phyloP scores from a whole-genome alignment of 805 yeast genomes.

The Yamadazyma insecticola region DNA sequence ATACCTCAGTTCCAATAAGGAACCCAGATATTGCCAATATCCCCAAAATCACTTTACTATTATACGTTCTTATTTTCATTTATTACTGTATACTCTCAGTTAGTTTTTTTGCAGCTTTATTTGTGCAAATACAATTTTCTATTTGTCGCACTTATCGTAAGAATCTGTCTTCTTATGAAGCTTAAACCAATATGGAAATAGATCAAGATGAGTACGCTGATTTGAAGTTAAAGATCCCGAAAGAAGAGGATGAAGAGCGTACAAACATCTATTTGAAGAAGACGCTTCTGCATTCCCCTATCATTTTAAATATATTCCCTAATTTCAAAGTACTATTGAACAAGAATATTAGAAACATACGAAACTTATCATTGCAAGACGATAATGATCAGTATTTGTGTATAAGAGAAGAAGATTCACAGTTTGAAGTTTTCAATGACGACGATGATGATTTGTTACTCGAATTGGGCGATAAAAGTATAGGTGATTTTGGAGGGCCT shows the following conservation, averaged over 20 bases:
- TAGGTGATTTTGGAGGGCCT: too few species aligned
- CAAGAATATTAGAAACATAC: constrained; percentile 31
- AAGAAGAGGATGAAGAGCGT: constrained; percentile 2
- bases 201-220: constrained; percentile 9
- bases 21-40: constrained; percentile 23
- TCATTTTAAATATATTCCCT: constrained; percentile 28
- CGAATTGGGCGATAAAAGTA: too few species aligned
- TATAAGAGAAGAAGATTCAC: constrained; percentile 33
- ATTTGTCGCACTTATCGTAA: not conserved
- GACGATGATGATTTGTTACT: too few species aligned
- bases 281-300: constrained; percentile 39
- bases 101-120: constrained; percentile 1
- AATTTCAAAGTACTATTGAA: constrained; percentile 25
- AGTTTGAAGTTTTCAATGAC: constrained; percentile 32
- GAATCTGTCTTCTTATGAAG: not conserved
- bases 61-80: constrained; percentile 14
- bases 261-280: constrained; percentile 20
- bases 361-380: constrained; percentile 31
- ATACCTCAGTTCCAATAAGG: constrained; percentile 24
- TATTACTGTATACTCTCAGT: too few species aligned
- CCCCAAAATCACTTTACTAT: constrained; percentile 12
- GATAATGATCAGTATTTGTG: constrained; percentile 31
- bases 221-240: constrained; percentile 2
- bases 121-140: too few species aligned
- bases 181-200: constrained; percentile 9